These are phyloP conservation scores for Pulveroboletus sp. DNA, from an alignment of 768 basidiomycete species.

Conservation along the genomic window DNA sequence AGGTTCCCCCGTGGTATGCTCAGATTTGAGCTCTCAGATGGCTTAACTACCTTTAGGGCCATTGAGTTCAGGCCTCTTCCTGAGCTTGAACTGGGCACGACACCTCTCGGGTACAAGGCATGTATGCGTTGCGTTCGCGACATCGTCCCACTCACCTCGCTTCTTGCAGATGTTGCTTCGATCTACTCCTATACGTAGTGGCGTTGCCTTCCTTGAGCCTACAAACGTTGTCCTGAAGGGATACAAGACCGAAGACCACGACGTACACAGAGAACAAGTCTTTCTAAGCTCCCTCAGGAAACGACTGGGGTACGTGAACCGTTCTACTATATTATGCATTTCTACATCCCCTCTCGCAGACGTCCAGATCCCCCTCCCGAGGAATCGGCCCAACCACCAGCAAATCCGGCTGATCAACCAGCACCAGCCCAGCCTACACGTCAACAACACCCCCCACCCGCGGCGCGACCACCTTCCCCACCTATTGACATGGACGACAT, in stretches of 20 bases:
- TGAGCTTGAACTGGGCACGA: slow-evolving; percentile 66
- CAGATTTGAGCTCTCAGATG: slow-evolving; percentile 72
- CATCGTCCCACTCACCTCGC: neutral
- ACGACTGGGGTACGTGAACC: slow-evolving; percentile 59
- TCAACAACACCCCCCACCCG: slow-evolving; percentile 11
- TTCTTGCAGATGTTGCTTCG: slow-evolving; percentile 59
- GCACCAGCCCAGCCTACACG: slow-evolving; percentile 15
- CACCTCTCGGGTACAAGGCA: slow-evolving; percentile 83
- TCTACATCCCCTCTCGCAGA: slow-evolving; percentile 9
- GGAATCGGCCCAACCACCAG: slow-evolving; percentile 8
- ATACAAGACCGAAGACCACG: slow-evolving; percentile 60
- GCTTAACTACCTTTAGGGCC: slow-evolving; percentile 60
- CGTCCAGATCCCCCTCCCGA: slow-evolving; percentile 25
- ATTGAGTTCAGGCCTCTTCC: slow-evolving; percentile 74
- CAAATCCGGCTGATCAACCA: slow-evolving; percentile 10
- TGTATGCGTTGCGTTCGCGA: neutral
- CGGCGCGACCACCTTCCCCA: slow-evolving; percentile 8
- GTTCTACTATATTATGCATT: neutral
- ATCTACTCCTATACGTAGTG: slow-evolving; percentile 61
- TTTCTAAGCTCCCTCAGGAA: slow-evolving; percentile 59
- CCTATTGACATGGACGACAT: slow-evolving; percentile 19
- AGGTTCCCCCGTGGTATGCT: slow-evolving; percentile 82
- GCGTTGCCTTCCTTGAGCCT: slow-evolving; percentile 77
- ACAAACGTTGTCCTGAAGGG: slow-evolving; percentile 57
- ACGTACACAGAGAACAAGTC: slow-evolving; percentile 49